Conservation (phyloP, 352 stramenopile species). For the Pilasporangium apinafurcum region DNA sequence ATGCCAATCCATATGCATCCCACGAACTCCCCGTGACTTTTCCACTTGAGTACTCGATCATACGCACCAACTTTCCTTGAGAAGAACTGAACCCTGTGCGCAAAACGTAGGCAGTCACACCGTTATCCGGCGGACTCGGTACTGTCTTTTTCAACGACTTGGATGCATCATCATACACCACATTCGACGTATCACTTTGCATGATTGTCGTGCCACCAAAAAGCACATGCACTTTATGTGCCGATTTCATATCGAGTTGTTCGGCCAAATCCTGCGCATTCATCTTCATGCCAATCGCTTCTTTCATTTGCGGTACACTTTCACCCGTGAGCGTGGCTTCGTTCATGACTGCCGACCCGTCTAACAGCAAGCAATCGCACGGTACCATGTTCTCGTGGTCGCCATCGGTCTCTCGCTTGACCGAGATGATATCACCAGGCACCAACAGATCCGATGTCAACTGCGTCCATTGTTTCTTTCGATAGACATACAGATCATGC, state of each 20-base stretch:
- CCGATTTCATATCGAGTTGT: conserved; percentile 81
- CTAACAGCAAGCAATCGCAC: conserved; percentile 94
- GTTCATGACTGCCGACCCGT: conserved; percentile 95
- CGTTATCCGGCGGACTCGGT: conserved; percentile 82
- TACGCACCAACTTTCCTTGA: conserved; percentile 97
- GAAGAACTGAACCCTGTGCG: conserved; percentile 97
- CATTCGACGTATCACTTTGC: conserved; percentile 63
- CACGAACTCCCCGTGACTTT: conserved; percentile 93
- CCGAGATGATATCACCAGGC: conserved; percentile 91
- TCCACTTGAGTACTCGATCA: conserved; percentile 97
- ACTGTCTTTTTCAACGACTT: conserved; percentile 23
- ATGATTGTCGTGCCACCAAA: conserved; percentile 92
- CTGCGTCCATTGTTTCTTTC: conserved; percentile 78
- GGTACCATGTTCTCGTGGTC: conserved; percentile 87
- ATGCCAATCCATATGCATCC: conserved; percentile 96
- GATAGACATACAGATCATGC: conserved; percentile 88
- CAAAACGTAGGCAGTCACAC: conserved; percentile 93
- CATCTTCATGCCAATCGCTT: conserved; percentile 81
- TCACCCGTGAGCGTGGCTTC: conserved; percentile 99
- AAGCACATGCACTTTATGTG: conserved; percentile 88
- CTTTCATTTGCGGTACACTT: conserved; percentile 97
- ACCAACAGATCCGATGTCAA: conserved; percentile 84
- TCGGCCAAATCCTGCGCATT: conserved; percentile 66
- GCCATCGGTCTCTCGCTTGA: conserved; percentile 85
- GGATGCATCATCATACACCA: conserved; percentile 7